Conservation (phyloP, 164 flowering plant genomes). For the Tetrastigma voinierianum region DNA sequence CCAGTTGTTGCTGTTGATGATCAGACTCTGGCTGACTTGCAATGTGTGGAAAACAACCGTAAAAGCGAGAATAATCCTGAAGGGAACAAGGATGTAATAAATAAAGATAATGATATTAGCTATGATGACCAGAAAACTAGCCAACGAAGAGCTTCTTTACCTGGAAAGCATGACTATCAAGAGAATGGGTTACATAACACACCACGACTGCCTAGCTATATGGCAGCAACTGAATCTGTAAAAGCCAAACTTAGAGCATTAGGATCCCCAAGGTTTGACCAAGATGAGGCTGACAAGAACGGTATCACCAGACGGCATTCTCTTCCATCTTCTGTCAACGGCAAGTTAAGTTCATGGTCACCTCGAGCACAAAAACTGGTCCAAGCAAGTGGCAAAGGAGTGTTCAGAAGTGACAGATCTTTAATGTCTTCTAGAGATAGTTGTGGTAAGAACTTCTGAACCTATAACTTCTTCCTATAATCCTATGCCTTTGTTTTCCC, state of each 20-base stretch:
- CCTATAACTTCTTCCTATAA: no score
- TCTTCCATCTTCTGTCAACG: constrained; percentile 19
- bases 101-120: neutral
- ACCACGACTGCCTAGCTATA: constrained; percentile 11
- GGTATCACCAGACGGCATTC: constrained; percentile 16
- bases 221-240: constrained; percentile 18
- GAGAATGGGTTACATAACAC: constrained; percentile 9
- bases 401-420: constrained; percentile 19
- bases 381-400: constrained; percentile 20
- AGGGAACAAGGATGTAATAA: neutral
- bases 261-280: constrained; percentile 6
- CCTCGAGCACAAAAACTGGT: constrained; percentile 22
- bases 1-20: constrained; percentile 10
- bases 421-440: constrained; percentile 22
- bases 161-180: constrained; percentile 4
- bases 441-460: no score
- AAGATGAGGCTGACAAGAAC: constrained; percentile 10
- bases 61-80: constrained; percentile 7
- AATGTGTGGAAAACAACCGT: constrained; percentile 9
- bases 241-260: constrained; percentile 18
- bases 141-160: constrained; percentile 9
- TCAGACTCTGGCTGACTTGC: constrained; percentile 8
- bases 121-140: constrained; percentile 2
- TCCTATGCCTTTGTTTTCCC: no score
- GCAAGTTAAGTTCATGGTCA: constrained; percentile 17